Evolutionary conservation across 2,329 filamentous ascomycete species (phyloP).

Genomic region (Colletotrichum sp.): DNA sequence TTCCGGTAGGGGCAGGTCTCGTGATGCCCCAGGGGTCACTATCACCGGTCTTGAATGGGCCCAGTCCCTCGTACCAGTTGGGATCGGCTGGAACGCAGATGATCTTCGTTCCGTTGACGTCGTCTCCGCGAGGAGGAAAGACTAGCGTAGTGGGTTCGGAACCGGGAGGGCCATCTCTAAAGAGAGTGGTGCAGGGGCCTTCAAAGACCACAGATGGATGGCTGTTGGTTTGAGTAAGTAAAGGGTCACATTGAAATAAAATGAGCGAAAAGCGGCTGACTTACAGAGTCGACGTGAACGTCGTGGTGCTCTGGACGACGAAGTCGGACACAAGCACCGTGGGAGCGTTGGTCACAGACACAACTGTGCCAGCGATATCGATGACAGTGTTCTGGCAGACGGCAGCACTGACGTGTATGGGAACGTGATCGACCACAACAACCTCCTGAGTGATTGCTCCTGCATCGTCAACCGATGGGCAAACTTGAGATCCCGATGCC

Average conservation of each 20-base stretch:
- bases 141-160: not conserved
- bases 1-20: not conserved
- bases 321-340: not conserved
- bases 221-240: accelerated
- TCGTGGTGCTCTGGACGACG: not conserved
- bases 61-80: not conserved
- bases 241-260: not conserved
- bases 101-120: not conserved
- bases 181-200: not conserved
- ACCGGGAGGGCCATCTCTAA: not conserved
- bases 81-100: not conserved
- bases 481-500: not conserved
- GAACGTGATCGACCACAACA: not conserved
- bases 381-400: not conserved
- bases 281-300: not conserved
- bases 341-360: not conserved
- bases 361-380: not conserved
- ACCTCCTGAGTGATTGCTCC: not conserved
- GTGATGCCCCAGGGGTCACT: not conserved
- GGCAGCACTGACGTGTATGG: not conserved
- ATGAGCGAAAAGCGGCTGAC: not conserved
- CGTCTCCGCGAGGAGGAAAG: not conserved
- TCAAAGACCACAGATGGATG: not conserved
- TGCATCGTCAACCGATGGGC: accelerated
- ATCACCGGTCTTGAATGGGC: not conserved